Conservation (phyloP, 176 grass and related monocot genomes). For the Tillandsia fasciculata region DNA sequence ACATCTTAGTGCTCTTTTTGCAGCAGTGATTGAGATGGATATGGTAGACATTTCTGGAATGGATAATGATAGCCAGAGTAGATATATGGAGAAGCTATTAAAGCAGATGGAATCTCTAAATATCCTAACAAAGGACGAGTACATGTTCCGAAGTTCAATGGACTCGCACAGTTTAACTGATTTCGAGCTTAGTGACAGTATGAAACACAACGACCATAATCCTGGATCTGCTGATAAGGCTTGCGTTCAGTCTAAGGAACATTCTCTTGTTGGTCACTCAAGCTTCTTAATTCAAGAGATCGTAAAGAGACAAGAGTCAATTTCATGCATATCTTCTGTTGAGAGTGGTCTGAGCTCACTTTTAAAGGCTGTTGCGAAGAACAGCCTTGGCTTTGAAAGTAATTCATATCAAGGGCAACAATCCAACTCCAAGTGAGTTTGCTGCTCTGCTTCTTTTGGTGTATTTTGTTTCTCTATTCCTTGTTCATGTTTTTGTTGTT, state of each 20-base stretch:
- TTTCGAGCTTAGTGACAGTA: no score
- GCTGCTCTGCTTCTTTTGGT: no score
- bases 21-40: constrained; percentile 55
- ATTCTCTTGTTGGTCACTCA: constrained; percentile 27
- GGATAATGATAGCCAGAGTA: constrained; percentile 7
- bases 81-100: constrained; percentile 35
- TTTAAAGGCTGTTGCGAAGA: constrained; percentile 26
- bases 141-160: not conserved
- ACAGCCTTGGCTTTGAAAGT: constrained; percentile 3
- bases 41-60: constrained; percentile 16
- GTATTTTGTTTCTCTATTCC: not conserved
- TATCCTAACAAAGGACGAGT: constrained; percentile 2
- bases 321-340: constrained; percentile 33
- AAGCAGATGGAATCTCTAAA: constrained; percentile 24
- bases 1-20: constrained; percentile 46
- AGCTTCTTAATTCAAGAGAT: constrained; percentile 50
- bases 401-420: constrained; percentile 3
- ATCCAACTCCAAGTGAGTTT: not conserved
- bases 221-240: no score
- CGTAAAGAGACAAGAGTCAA: constrained; percentile 25
- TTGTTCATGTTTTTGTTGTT: not conserved
- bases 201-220: no score
- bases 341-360: constrained; percentile 31
- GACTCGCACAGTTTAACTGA: no score
- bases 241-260: not conserved